These are phyloP conservation scores for Xanthoconium stramineum DNA, from an alignment of 768 basidiomycete genomes.

Conservation along the genomic window DNA sequence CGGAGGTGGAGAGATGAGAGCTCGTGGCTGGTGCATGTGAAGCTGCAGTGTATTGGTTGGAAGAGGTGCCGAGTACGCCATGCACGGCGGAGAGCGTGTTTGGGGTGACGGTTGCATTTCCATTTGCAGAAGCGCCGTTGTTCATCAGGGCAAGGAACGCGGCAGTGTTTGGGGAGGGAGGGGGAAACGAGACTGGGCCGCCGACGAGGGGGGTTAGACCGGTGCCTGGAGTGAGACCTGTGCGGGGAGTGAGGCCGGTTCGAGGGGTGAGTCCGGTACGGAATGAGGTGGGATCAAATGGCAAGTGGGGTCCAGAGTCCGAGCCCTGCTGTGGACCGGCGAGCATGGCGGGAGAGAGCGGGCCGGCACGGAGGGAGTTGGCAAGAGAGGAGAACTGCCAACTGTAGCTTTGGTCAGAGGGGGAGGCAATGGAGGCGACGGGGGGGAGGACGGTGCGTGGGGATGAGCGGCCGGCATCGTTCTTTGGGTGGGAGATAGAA, in stretches of 20 bases:
- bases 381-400: conserved; percentile 66
- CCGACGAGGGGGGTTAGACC: conserved; percentile 81
- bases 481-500: conserved; percentile 30
- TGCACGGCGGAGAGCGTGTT: conserved; percentile 62
- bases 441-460: conserved; percentile 80
- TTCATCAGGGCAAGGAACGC: conserved; percentile 93
- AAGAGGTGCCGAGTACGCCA: conserved; percentile 57
- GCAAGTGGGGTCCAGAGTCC: conserved; percentile 34
- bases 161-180: conserved; percentile 83
- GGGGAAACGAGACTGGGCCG: conserved; percentile 73
- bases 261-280: conserved; percentile 86
- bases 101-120: conserved; percentile 54
- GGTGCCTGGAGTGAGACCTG: conserved; percentile 71
- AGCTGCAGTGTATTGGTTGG: conserved; percentile 26
- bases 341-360: conserved; percentile 95
- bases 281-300: conserved; percentile 71
- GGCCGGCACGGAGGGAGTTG: conserved; percentile 87
- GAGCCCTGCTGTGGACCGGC: conserved; percentile 69
- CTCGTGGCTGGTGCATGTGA: conserved; percentile 33
- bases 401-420: conserved; percentile 44
- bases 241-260: conserved; percentile 83
- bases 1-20: conserved; percentile 35
- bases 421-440: conserved; percentile 69
- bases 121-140: conserved; percentile 38
- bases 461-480: conserved; percentile 33